Evolutionary conservation across 345 rosid species (phyloP).

Genomic region (Aurinia saxatilis): DNA sequence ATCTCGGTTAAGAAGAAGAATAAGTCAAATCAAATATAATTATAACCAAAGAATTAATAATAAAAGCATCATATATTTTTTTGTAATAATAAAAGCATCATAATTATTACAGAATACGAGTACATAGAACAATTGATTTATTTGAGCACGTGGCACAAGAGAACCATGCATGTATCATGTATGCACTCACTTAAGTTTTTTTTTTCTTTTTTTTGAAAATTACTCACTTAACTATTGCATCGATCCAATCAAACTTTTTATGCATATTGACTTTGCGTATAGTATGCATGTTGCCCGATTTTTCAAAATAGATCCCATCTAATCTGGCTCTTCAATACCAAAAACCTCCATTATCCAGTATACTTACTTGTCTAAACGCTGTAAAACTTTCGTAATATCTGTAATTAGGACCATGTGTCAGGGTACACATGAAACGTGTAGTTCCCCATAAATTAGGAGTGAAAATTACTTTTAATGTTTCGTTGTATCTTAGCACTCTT

Average conservation of each 20-base stretch:
- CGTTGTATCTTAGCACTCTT: not conserved
- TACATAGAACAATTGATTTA: too few species aligned
- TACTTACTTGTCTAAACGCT: not conserved
- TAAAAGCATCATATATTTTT: too few species aligned
- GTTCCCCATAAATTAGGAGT: not conserved
- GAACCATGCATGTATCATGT: too few species aligned
- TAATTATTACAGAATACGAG: too few species aligned
- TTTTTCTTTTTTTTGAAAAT: too few species aligned
- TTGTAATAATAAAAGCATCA: too few species aligned
- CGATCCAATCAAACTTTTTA: not conserved
- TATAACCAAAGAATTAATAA: too few species aligned
- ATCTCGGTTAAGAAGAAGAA: too few species aligned
- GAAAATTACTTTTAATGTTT: not conserved
- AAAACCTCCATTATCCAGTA: not conserved
- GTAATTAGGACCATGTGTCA: slow-evolving; percentile 2
- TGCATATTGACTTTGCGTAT: not conserved
- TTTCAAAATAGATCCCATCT: not conserved
- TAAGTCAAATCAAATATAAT: too few species aligned
- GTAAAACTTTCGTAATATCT: not conserved
- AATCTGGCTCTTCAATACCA: slow-evolving; percentile 27
- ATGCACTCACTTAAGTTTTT: too few species aligned
- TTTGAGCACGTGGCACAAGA: too few species aligned
- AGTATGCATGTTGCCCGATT: not conserved
- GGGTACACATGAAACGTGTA: slow-evolving; percentile 9
- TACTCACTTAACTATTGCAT: too few species aligned